Evolutionary conservation across 805 yeast species (phyloP).

Genomic region (Scheffersomyces coipomensis): DNA sequence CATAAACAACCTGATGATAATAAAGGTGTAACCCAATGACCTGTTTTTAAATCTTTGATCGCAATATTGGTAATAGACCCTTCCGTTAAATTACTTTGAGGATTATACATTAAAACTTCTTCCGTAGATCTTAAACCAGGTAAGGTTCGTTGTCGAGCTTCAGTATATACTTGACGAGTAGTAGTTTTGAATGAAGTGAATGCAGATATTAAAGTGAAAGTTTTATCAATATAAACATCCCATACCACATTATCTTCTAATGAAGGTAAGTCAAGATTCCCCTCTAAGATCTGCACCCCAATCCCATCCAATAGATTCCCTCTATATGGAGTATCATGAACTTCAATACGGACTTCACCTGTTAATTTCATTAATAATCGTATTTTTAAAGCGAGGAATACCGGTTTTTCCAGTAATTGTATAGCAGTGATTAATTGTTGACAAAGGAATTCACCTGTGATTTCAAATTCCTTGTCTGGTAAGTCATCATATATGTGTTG

Average conservation of each 20-base stretch:
- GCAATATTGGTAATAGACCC: constrained; percentile 86
- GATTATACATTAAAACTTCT: constrained; percentile 63
- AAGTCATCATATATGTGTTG: constrained; percentile 3
- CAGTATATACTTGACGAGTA: constrained; percentile 57
- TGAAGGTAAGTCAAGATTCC: not conserved
- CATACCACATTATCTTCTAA: constrained; percentile 30
- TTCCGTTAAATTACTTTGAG: constrained; percentile 63
- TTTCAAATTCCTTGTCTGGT: constrained; percentile 26
- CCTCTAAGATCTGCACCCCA: not conserved
- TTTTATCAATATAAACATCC: constrained; percentile 61
- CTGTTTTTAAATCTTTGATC: constrained; percentile 38
- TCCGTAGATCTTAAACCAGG: constrained; percentile 50
- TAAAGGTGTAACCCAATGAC: constrained; percentile 79
- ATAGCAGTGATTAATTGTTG: constrained; percentile 25
- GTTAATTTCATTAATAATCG: constrained; percentile 27
- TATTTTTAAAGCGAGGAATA: constrained; percentile 28
- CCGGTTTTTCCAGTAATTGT: constrained; percentile 15
- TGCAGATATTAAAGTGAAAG: constrained; percentile 56
- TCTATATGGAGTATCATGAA: constrained; percentile 24
- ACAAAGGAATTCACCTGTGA: constrained; percentile 45
- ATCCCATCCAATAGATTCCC: constrained; percentile 31
- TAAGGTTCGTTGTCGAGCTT: constrained; percentile 54
- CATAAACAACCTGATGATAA: constrained; percentile 77
- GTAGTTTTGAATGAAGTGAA: constrained; percentile 91
- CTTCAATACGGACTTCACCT: constrained; percentile 30